phyloP scores from a whole-genome alignment of 331 rosid species.

The Acacia concinna region DNA sequence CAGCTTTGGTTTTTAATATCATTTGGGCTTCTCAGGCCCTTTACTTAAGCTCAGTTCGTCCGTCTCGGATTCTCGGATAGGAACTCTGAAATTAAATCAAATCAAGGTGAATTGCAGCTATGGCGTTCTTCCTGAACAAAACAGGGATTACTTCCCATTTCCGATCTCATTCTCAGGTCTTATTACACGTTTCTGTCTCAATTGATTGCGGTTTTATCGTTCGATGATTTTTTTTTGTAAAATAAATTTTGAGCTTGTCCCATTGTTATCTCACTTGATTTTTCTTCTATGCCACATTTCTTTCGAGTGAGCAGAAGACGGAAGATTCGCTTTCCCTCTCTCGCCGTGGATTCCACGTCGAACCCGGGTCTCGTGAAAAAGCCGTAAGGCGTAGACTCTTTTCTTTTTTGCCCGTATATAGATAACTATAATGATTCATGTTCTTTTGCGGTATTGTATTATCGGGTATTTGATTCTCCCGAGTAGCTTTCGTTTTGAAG shows the following conservation, averaged over 20 bases:
- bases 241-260: background rate
- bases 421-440: background rate
- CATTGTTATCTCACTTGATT: constrained; percentile 25
- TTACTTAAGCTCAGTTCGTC: background rate
- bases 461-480: background rate
- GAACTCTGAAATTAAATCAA: constrained; percentile 11
- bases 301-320: constrained; percentile 38
- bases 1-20: background rate
- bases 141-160: constrained; percentile 59
- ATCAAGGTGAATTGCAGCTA: constrained; percentile 11
- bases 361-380: constrained; percentile 85
- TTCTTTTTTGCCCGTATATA: background rate
- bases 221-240: too few relatives aligned
- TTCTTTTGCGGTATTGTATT: background rate
- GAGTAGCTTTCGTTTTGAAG: background rate
- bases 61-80: background rate
- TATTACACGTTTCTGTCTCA: background rate
- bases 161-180: constrained; percentile 66
- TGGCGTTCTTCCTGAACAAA: constrained; percentile 76
- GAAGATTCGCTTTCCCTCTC: constrained; percentile 46
- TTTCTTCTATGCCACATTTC: background rate
- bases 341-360: constrained; percentile 73
- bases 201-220: background rate
- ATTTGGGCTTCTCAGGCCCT: background rate
- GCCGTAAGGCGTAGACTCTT: constrained; percentile 62